phyloP scores from a whole-genome alignment of 768 basidiomycete species.

The Cytidiella melzeri region DNA sequence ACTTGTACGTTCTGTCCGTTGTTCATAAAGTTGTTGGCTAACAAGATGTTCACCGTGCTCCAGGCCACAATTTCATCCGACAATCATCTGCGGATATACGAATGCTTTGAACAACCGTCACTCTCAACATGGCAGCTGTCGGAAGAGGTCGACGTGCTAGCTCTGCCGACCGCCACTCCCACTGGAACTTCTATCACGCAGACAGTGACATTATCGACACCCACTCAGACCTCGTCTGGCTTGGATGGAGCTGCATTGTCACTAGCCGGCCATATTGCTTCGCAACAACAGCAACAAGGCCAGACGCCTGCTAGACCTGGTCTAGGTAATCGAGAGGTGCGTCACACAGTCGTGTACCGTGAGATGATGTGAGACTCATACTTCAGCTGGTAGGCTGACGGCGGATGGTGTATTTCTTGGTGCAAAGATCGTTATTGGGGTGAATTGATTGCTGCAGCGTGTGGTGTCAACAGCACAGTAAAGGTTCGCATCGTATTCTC shows the following conservation, averaged over 20 bases:
- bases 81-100: slow-evolving; percentile 82
- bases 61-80: slow-evolving; percentile 89
- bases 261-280: slow-evolving; percentile 58
- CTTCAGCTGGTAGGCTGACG: slow-evolving; percentile 48
- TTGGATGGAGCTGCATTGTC: slow-evolving; percentile 48
- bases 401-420: slow-evolving; percentile 93
- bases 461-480: slow-evolving; percentile 65
- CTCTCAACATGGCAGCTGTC: slow-evolving; percentile 69
- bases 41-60: neutral
- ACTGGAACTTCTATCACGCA: slow-evolving; percentile 39
- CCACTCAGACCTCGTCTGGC: slow-evolving; percentile 51
- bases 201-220: slow-evolving; percentile 60
- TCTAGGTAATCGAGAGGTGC: slow-evolving; percentile 53
- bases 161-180: slow-evolving; percentile 40
- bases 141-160: slow-evolving; percentile 70
- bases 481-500: slow-evolving; percentile 45
- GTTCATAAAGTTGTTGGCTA: neutral
- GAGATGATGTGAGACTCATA: neutral
- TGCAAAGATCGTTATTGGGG: slow-evolving; percentile 97
- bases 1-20: slow-evolving; percentile 45
- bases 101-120: slow-evolving; percentile 73
- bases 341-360: neutral
- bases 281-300: slow-evolving; percentile 37
- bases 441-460: slow-evolving; percentile 73
- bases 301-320: slow-evolving; percentile 32